A percentile compares a stretch with the other conserved stretches of the same genome.
phyloP scores from a whole-genome alignment of 768 basidiomycete genomes.

The Trametes elegans region DNA sequence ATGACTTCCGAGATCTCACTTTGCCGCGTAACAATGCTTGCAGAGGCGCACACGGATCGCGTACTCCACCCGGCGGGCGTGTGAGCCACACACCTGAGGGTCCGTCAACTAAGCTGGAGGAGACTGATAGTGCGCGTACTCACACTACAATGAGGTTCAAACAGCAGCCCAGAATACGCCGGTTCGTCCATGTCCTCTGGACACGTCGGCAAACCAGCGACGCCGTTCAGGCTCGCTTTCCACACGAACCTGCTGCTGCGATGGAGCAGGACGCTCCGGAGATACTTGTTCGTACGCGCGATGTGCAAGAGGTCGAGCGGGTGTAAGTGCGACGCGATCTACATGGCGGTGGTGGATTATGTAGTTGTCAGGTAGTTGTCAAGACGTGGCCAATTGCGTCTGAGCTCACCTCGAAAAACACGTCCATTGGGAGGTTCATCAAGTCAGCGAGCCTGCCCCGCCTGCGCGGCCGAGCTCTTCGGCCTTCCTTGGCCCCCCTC shows the following conservation, averaged over 20 bases:
- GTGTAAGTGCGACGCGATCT: neutral
- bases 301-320: neutral
- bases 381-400: too few relatives aligned
- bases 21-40: neutral
- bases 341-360: neutral
- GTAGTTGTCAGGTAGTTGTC: neutral
- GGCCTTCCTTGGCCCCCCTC: too few relatives aligned
- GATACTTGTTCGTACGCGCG: neutral
- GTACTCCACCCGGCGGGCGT: neutral
- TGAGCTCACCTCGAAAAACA: neutral
- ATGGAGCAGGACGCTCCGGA: neutral
- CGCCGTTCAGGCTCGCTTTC: neutral
- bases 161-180: neutral
- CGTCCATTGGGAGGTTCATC: neutral
- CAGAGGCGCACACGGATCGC: neutral
- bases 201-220: neutral
- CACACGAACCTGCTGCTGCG: neutral
- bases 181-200: slow-evolving; percentile 3
- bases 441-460: neutral
- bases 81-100: neutral
- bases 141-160: neutral
- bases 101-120: neutral
- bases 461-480: too few relatives aligned
- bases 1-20: neutral
- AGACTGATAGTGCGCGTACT: neutral